Percentiles rank a stretch among this genome's conserved stretches.
These are phyloP conservation scores for Candida sithepensis DNA, from an alignment of 805 yeast genomes.

Conservation along the genomic window DNA sequence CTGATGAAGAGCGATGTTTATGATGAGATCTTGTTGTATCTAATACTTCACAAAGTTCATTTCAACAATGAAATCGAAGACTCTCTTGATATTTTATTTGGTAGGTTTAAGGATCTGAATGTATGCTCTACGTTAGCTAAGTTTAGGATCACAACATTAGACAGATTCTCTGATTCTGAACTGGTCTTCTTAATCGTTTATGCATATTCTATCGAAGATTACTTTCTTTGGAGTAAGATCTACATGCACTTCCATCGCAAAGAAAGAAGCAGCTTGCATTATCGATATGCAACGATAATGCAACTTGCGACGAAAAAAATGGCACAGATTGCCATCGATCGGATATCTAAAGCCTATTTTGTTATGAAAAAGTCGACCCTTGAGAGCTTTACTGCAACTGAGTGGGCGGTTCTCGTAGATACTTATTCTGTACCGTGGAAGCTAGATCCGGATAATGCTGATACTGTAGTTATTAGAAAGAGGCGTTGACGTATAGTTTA, in stretches of 20 bases:
- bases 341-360: slow-evolving; percentile 35
- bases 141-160: not conserved
- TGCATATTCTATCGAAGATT: slow-evolving; percentile 32
- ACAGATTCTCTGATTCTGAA: not conserved
- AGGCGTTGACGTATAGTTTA: slow-evolving; percentile 5
- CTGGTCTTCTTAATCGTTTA: slow-evolving; percentile 7
- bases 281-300: slow-evolving; percentile 34
- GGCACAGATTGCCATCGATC: slow-evolving; percentile 29
- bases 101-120: slow-evolving; percentile 6
- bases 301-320: slow-evolving; percentile 36
- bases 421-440: slow-evolving; percentile 32
- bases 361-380: slow-evolving; percentile 27
- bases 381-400: slow-evolving; percentile 31
- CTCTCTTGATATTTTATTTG: slow-evolving; percentile 29
- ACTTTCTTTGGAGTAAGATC: slow-evolving; percentile 30
- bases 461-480: slow-evolving; percentile 26
- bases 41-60: slow-evolving; percentile 45
- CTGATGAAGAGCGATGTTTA: slow-evolving; percentile 32
- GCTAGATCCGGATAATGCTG: slow-evolving; percentile 21
- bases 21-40: slow-evolving; percentile 38
- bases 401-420: slow-evolving; percentile 21
- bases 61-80: slow-evolving; percentile 31
- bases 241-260: slow-evolving; percentile 8
- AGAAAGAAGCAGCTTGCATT: slow-evolving; percentile 8
- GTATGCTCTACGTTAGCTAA: not conserved